Evolutionary conservation across 2,329 filamentous ascomycete genomes (phyloP), one percentile per base, ranked within the genome.

Genomic region (Diaporthe citri): DNA sequence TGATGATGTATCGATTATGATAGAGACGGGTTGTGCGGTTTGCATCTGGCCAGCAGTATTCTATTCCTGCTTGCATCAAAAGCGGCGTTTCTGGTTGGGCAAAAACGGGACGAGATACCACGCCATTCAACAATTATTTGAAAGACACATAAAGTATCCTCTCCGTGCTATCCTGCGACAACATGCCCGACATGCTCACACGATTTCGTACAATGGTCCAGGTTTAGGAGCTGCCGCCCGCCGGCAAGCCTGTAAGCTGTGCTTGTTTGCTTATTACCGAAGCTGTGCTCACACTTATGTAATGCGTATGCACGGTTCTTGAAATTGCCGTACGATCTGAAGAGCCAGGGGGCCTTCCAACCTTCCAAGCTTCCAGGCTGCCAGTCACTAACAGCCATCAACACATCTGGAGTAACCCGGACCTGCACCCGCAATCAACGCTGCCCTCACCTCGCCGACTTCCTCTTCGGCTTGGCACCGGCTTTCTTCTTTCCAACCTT

Each of bases 401-500:
- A 69, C 48, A 22, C 7, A 55, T 55, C 34, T 55, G 64, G 46
- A 55, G 34, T 39, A 39, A 46, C 25, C 59, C 39, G 43, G 41
- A 5, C 22, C 13, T 52, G 31, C 60, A 66, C 43, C 46, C 15
- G 46, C 31, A 28, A 39, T 52, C 34, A 67, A 28, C 31, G 17
- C n/a, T 8, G 20, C 25, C 51, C 15, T 72, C 41, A 76, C 75
- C 62, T 76, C 46, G 39, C n/a, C 28, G 73, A 73, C 62, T 76
- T 76, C 71, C 82, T 83, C 78, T 81, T 84, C 73, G 84, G 84
- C 78, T 84, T 83, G 28, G 78, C 78, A 76, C 83, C 74, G 76
- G 77, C 77, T 79, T 85, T 86, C 80, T 88, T 90, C 77, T 82
- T 82, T 77, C 86, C 86, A 77, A 90, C 90, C 15, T 89, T 88